Percentiles rank a stretch among this genome's conserved stretches.
These are phyloP conservation scores for Nothophaeocryptopus gaeumannii DNA, from an alignment of 2,329 filamentous ascomycete species.

Conservation along the genomic window DNA sequence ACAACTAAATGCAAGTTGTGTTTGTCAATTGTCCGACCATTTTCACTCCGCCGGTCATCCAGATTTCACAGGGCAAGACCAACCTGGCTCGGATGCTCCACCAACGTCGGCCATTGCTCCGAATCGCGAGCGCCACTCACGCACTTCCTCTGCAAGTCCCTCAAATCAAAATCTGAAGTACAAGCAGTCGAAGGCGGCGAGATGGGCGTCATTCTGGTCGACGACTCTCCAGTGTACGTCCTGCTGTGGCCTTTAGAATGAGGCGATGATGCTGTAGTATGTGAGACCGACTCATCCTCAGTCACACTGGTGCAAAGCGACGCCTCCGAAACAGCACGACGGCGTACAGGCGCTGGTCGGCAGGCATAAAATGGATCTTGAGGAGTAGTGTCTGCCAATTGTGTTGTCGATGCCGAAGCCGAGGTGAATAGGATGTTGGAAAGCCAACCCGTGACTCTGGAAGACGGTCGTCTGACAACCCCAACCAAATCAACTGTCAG, in stretches of 20 bases:
- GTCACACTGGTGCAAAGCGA: conserved; percentile 25
- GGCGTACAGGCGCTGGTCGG: conserved; percentile 8
- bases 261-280: conserved; percentile 21
- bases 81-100: conserved; percentile 15
- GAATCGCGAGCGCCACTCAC: conserved; percentile 3
- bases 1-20: conserved; percentile 2
- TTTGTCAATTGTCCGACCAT: too few relatives aligned
- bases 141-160: conserved; percentile 4
- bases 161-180: conserved; percentile 12
- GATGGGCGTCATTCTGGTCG: conserved; percentile 11
- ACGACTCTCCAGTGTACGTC: conserved; percentile 23
- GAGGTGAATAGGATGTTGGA: conserved; percentile 25
- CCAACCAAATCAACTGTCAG: conserved; percentile 8
- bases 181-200: conserved; percentile 18
- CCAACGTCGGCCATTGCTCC: conserved; percentile 5
- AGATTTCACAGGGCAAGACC: conserved; percentile 19
- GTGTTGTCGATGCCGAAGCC: conserved; percentile 1
- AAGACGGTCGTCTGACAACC: conserved; percentile 15
- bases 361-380: conserved; percentile 27
- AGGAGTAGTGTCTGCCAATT: background rate
- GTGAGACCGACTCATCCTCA: conserved; percentile 21
- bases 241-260: conserved; percentile 29
- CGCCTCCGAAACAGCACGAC: conserved; percentile 18
- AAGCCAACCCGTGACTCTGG: conserved; percentile 31
- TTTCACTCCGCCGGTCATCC: too few relatives aligned